Evolutionary conservation across 345 rosid species (phyloP).

Genomic region (Trapa incisa): DNA sequence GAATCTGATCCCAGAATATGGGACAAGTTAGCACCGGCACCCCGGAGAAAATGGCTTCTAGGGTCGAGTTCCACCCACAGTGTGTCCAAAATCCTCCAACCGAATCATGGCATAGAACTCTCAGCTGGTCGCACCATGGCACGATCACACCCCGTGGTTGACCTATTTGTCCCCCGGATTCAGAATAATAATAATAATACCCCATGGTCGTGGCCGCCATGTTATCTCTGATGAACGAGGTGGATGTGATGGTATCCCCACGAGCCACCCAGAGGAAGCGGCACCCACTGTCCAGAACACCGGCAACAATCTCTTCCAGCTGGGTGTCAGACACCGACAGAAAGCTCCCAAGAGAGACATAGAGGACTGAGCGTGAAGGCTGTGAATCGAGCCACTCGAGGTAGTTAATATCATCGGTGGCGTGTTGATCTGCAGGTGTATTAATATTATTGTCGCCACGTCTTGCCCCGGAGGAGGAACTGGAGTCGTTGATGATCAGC

Average conservation of each 20-base stretch:
- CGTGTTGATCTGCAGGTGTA: too few relatives aligned
- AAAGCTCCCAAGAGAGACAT: constrained; percentile 31
- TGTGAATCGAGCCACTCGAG: constrained; percentile 24
- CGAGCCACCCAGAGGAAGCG: constrained; percentile 28
- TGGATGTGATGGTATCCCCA: constrained; percentile 6
- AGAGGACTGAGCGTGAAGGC: constrained; percentile 20
- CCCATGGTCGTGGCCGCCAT: background rate
- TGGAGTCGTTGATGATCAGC: background rate
- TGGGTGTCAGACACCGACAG: constrained; percentile 18
- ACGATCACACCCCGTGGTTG: constrained; percentile 8
- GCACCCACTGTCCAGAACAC: constrained; percentile 18
- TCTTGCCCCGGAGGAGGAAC: background rate
- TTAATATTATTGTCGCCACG: too few relatives aligned
- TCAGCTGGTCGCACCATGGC: constrained; percentile 24
- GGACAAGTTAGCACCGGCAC: constrained; percentile 25
- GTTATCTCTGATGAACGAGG: background rate
- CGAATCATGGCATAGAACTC: constrained; percentile 17
- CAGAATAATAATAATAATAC: background rate
- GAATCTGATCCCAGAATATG: constrained; percentile 18
- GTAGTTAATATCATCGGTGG: background rate
- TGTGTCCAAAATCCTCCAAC: constrained; percentile 23
- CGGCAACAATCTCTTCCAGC: constrained; percentile 22
- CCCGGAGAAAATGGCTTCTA: constrained; percentile 21
- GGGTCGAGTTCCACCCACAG: constrained; percentile 28
- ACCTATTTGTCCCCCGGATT: too few relatives aligned